A percentile compares a stretch with the other conserved stretches of the same genome.
Conservation (phyloP, 2,329 filamentous ascomycete species). For the Epicoccum sorghinum region DNA sequence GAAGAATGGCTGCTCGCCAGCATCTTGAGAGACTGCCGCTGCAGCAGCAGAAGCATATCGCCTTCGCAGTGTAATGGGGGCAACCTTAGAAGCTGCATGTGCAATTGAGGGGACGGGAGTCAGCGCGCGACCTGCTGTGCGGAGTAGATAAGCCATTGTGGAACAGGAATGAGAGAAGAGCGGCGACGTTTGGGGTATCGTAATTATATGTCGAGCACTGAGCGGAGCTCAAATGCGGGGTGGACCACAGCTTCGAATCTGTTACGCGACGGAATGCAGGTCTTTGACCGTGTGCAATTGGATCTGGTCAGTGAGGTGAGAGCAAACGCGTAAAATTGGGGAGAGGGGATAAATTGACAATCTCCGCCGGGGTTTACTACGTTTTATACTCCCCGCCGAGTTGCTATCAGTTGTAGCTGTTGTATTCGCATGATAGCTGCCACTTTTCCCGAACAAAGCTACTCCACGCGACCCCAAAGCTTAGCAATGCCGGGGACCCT, state of each 20-base stretch:
- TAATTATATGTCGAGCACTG: slow-evolving; percentile 5
- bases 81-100: slow-evolving; percentile 18
- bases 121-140: slow-evolving; percentile 29
- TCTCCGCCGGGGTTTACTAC: not conserved
- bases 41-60: slow-evolving; percentile 43
- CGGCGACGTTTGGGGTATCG: not conserved
- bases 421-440: not conserved
- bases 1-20: slow-evolving; percentile 59
- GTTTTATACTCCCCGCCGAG: slow-evolving; percentile 6
- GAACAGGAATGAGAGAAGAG: not conserved
- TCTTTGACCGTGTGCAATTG: not conserved
- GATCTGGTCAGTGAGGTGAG: not conserved
- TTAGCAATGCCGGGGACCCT: slow-evolving; percentile 11
- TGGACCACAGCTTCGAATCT: slow-evolving; percentile 1
- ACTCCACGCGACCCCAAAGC: slow-evolving; percentile 17
- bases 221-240: slow-evolving; percentile 13
- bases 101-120: slow-evolving; percentile 23
- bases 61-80: slow-evolving; percentile 31
- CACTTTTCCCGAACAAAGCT: slow-evolving; percentile 13
- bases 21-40: slow-evolving; percentile 38
- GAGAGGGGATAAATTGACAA: not conserved
- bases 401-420: slow-evolving; percentile 3
- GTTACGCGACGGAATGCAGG: slow-evolving; percentile 9
- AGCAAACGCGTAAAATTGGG: not conserved
- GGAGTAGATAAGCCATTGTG: slow-evolving; percentile 42